Percentiles rank a stretch among this genome's conserved stretches.
phyloP scores from a whole-genome alignment of 169 alveolate genomes.

The Amoebophrya sp. region DNA sequence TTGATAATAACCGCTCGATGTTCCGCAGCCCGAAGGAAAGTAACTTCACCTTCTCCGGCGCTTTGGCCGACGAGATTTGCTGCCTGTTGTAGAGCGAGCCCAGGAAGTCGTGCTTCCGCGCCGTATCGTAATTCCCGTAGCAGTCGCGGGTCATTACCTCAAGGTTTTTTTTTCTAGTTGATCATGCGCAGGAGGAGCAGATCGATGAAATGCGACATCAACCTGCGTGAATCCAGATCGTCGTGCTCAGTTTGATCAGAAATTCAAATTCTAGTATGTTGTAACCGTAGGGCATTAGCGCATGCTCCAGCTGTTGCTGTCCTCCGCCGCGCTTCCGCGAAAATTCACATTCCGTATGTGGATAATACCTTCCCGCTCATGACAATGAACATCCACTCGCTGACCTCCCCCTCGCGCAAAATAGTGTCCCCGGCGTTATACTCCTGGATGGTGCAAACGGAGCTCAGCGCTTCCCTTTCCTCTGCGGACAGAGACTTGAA shows the following conservation, averaged over 20 bases:
- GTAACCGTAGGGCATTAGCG: no score
- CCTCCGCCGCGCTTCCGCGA: no score
- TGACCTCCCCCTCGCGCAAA: not conserved
- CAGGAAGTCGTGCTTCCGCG: conserved; percentile 6
- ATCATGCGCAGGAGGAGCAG: no score
- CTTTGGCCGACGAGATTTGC: conserved; percentile 13
- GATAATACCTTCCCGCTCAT: conserved; percentile 16
- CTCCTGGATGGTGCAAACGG: not conserved
- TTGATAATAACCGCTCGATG: not conserved
- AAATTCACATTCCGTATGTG: no score
- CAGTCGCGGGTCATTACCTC: not conserved
- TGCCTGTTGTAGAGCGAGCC: not conserved
- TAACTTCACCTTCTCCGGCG: not conserved
- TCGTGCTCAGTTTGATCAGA: no score
- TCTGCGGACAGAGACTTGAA: not conserved
- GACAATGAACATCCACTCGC: not conserved
- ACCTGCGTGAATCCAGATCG: no score
- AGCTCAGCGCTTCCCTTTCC: not conserved
- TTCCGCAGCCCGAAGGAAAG: not conserved
- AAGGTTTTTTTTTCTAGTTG: no score
- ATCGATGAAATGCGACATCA: no score
- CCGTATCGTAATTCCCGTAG: not conserved
- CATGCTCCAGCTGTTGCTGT: no score
- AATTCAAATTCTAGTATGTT: no score
- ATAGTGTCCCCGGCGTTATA: conserved; percentile 2